phyloP scores from a whole-genome alignment of 148 eudicot genomes.

The Spergularia marina region DNA sequence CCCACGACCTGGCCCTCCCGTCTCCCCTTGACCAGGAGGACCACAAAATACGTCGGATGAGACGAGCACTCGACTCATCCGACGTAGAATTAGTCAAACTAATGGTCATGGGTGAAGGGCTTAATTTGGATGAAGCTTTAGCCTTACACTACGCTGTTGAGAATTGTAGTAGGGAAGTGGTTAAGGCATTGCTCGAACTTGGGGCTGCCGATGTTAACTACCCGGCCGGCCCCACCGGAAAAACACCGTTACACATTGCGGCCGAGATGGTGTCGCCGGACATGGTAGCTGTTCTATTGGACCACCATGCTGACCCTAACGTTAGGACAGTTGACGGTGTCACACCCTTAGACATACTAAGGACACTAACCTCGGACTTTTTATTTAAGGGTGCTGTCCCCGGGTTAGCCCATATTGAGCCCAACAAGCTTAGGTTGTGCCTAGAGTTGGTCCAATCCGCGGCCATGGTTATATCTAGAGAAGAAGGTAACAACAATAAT shows the following conservation, averaged over 20 bases:
- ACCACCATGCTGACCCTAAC: slow-evolving; percentile 96
- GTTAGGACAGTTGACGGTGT: slow-evolving; percentile 76
- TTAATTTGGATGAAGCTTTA: slow-evolving; percentile 78
- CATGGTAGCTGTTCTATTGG: slow-evolving; percentile 91
- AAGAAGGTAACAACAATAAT: slow-evolving; percentile 47
- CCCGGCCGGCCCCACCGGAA: slow-evolving; percentile 77
- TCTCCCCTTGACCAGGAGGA: slow-evolving; percentile 52
- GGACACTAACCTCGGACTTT: slow-evolving; percentile 87
- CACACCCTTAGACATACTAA: slow-evolving; percentile 73
- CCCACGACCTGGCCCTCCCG: slow-evolving; percentile 42
- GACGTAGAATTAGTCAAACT: slow-evolving; percentile 94
- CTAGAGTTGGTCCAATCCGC: slow-evolving; percentile 92
- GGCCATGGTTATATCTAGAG: slow-evolving; percentile 91
- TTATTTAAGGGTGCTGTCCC: slow-evolving; percentile 89
- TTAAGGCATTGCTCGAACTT: slow-evolving; percentile 80
- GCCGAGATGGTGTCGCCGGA: slow-evolving; percentile 97
- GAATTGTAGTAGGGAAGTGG: slow-evolving; percentile 83
- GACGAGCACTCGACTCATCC: slow-evolving; percentile 86
- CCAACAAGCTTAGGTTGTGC: slow-evolving; percentile 86
- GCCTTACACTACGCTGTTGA: slow-evolving; percentile 88
- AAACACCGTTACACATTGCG: slow-evolving; percentile 85
- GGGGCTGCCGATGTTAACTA: slow-evolving; percentile 90
- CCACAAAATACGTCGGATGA: slow-evolving; percentile 82
- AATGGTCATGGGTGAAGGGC: slow-evolving; percentile 97
- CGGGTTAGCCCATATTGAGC: slow-evolving; percentile 78